These are phyloP conservation scores for Casuarina glauca DNA, from an alignment of 306 rosid genomes.

Conservation along the genomic window DNA sequence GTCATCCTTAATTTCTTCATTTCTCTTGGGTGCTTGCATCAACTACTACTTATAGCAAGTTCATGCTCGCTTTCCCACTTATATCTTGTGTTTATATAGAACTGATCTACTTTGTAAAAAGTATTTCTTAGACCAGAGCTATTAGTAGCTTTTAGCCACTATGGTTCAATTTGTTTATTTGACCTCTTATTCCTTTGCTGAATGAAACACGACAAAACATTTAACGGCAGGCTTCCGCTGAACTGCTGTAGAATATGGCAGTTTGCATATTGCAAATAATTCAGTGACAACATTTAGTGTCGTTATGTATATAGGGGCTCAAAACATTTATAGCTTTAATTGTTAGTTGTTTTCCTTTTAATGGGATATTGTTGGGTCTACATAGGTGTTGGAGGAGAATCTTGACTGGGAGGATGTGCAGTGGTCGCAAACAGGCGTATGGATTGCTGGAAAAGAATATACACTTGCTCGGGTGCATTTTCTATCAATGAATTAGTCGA, in stretches of 20 bases:
- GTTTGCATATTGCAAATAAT: no score
- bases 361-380: slow-evolving; percentile 15
- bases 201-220: neutral
- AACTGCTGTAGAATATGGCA: neutral
- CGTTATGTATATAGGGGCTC: no score
- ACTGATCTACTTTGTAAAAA: neutral
- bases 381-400: slow-evolving; percentile 84
- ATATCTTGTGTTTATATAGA: neutral
- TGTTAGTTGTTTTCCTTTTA: neutral
- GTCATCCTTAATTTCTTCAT: neutral
- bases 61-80: neutral
- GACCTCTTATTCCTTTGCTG: neutral
- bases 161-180: neutral
- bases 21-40: neutral
- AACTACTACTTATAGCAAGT: neutral
- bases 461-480: slow-evolving; percentile 94
- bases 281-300: no score
- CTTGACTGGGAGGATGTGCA: slow-evolving; percentile 98
- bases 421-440: slow-evolving; percentile 97
- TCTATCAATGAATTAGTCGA: slow-evolving; percentile 60
- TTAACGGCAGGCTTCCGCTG: no score
- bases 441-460: slow-evolving; percentile 92
- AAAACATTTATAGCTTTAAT: no score
- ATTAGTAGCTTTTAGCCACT: neutral
- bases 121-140: neutral